These are phyloP conservation scores for Phytopythium litorale DNA, from an alignment of 352 stramenopile genomes.

Conservation along the genomic window DNA sequence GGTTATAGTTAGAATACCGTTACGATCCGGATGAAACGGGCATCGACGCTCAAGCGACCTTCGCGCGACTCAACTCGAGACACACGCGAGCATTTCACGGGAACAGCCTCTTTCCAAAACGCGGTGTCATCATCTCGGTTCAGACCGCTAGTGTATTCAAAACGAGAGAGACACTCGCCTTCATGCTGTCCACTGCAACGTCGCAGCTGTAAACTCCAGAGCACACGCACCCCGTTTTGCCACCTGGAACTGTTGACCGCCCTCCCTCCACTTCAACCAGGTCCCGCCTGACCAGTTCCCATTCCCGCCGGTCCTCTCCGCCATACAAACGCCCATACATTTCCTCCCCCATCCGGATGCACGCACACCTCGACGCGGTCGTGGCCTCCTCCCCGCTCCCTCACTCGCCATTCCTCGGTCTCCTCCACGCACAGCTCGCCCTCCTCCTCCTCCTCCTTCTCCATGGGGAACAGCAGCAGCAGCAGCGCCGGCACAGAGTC, in stretches of 20 bases:
- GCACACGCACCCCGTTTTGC: no score
- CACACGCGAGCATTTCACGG: not conserved
- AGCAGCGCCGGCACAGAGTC: not conserved
- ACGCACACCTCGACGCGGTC: no score
- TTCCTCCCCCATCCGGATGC: no score
- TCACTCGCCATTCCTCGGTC: not conserved
- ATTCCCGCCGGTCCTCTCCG: not conserved
- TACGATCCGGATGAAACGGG: no score
- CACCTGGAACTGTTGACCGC: no score
- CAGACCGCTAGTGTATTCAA: not conserved
- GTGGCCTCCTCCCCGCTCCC: no score
- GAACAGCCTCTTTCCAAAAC: no score
- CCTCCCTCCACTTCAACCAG: not conserved
- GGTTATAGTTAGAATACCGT: no score
- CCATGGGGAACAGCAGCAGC: conserved; percentile 8
- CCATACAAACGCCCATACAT: conserved; percentile 4
- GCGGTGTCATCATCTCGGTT: no score
- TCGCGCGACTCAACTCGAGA: not conserved
- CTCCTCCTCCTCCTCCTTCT: not conserved
- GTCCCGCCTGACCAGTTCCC: no score
- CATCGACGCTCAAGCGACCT: not conserved
- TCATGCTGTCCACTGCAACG: no score
- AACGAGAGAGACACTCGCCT: not conserved
- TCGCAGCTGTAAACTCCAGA: no score
- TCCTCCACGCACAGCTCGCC: not conserved